phyloP scores from a whole-genome alignment of 2,329 filamentous ascomycete species.

The Podosphaera aphanis region DNA sequence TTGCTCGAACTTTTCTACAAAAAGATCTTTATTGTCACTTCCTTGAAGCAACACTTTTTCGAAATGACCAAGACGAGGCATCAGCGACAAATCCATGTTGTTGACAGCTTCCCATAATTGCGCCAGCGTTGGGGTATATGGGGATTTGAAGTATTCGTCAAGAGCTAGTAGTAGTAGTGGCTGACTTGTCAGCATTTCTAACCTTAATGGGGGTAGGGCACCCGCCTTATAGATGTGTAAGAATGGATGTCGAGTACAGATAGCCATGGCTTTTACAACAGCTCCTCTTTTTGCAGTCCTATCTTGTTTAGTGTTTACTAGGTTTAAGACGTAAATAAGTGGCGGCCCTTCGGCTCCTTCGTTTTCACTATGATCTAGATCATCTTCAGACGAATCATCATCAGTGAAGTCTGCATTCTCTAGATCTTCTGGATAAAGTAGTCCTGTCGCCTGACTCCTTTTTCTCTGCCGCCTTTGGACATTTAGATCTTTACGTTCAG shows the following conservation, averaged over 20 bases:
- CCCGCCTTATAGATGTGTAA: constrained; percentile 90
- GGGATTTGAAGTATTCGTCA: constrained; percentile 90
- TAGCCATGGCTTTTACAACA: constrained; percentile 94
- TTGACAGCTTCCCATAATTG: constrained; percentile 85
- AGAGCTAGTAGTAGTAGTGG: constrained; percentile 73
- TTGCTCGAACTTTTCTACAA: constrained; percentile 89
- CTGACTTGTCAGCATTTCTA: constrained; percentile 21
- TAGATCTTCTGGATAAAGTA: constrained; percentile 21
- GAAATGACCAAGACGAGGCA: constrained; percentile 64
- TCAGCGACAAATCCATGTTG: constrained; percentile 82
- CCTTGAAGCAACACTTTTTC: constrained; percentile 72
- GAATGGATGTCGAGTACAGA: constrained; percentile 92
- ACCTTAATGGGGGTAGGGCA: constrained; percentile 5
- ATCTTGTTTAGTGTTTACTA: constrained; percentile 96
- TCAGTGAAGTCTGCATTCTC: constrained; percentile 22
- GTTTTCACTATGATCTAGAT: constrained; percentile 34
- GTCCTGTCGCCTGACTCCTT: constrained; percentile 26
- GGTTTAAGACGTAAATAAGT: constrained; percentile 84
- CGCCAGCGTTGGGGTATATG: constrained; percentile 66
- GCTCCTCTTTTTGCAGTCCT: constrained; percentile 80
- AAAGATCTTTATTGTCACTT: constrained; percentile 85
- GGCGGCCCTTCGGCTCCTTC: constrained; percentile 65
- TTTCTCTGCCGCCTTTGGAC: constrained; percentile 27
- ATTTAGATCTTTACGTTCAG: constrained; percentile 35
- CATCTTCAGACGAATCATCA: constrained; percentile 27